Evolutionary conservation across 108 stramenopile genomes (phyloP).

Genomic region (Schizochytrium sp.): DNA sequence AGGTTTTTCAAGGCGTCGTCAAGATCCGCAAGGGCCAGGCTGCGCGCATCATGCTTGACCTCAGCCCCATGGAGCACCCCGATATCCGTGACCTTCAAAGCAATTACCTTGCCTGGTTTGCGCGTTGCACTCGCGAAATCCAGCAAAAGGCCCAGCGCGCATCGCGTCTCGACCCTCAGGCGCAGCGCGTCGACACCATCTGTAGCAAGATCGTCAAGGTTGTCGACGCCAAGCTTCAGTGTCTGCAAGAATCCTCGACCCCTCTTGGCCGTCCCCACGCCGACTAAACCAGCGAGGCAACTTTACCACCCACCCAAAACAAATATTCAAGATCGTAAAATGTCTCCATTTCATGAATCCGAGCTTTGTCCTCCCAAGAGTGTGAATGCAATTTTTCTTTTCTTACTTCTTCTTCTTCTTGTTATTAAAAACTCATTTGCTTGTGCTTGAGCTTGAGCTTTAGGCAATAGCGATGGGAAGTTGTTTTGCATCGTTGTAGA

Average conservation of each 20-base stretch:
- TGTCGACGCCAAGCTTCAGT: background rate
- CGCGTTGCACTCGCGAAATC: background rate
- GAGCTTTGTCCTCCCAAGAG: background rate
- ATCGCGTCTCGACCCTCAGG: background rate
- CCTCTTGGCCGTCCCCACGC: background rate
- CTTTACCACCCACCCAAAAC: background rate
- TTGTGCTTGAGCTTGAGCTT: too few relatives aligned
- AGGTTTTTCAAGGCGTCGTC: slow-evolving; percentile 96
- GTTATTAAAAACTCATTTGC: background rate
- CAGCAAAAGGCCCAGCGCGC: background rate
- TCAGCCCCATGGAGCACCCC: background rate
- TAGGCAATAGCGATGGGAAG: too few relatives aligned
- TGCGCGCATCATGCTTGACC: slow-evolving; percentile 33
- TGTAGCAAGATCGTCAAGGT: slow-evolving; percentile 6
- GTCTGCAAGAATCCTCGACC: background rate
- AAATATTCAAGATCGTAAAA: background rate
- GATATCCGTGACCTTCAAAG: background rate
- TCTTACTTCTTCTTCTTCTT: background rate
- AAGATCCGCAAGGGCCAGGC: slow-evolving; percentile 67
- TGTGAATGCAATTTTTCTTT: background rate
- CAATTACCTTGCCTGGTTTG: background rate
- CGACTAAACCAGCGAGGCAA: background rate
- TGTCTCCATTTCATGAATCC: background rate
- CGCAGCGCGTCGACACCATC: background rate
- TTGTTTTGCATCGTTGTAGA: too few relatives aligned